Evolutionary conservation across 345 rosid genomes (phyloP).

Genomic region (Populus ilicifolia): DNA sequence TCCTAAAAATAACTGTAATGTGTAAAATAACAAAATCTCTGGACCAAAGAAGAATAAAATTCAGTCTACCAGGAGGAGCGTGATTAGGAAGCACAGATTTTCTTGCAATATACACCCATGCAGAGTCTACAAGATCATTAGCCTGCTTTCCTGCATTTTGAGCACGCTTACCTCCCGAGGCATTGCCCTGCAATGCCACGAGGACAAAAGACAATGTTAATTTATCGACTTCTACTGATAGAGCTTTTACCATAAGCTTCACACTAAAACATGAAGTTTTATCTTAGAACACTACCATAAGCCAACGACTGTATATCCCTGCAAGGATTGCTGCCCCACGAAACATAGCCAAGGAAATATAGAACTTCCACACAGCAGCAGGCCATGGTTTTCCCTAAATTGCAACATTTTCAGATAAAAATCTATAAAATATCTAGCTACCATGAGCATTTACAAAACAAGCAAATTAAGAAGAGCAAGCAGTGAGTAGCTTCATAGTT

Average conservation of each 20-base stretch:
- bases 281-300: slow-evolving; percentile 51
- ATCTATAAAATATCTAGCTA: not conserved
- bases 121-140: slow-evolving; percentile 56
- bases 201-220: slow-evolving; percentile 1
- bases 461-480: not conserved
- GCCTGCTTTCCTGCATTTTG: slow-evolving; percentile 52
- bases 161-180: slow-evolving; percentile 92
- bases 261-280: not conserved
- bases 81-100: slow-evolving; percentile 59
- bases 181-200: slow-evolving; percentile 69
- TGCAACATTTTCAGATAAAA: slow-evolving; percentile 19
- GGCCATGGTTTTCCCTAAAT: slow-evolving; percentile 90
- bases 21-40: not conserved
- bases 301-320: slow-evolving; percentile 79
- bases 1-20: not conserved
- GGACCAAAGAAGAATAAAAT: not conserved
- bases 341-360: slow-evolving; percentile 80
- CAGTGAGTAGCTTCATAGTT: not conserved
- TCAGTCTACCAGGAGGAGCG: slow-evolving; percentile 64
- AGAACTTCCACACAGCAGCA: slow-evolving; percentile 81
- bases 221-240: not conserved
- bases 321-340: slow-evolving; percentile 80
- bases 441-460: not conserved
- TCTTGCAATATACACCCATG: slow-evolving; percentile 53
- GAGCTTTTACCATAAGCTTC: not conserved